phyloP scores from a whole-genome alignment of 2,329 filamentous ascomycete genomes.

The Sarocladium kiliense region DNA sequence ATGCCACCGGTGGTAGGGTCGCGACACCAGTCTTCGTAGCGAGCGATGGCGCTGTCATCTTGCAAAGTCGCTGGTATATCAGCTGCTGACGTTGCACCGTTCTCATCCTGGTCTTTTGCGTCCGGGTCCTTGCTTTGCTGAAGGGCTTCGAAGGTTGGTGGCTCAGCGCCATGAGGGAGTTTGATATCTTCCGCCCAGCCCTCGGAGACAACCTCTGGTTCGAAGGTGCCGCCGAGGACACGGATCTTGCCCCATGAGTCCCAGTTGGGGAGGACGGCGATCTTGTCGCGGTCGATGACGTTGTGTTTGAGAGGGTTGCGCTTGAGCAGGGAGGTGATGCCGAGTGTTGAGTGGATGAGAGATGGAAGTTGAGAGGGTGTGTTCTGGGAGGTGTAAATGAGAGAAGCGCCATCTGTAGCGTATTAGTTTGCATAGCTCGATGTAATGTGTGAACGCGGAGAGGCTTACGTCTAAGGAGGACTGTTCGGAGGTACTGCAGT shows the following conservation, averaged over 20 bases:
- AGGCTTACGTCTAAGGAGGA: constrained; percentile 73
- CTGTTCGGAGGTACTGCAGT: constrained; percentile 84
- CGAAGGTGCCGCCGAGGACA: constrained; percentile 84
- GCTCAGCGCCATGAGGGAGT: constrained; percentile 32
- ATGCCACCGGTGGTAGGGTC: constrained; percentile 62
- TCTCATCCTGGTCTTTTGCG: constrained; percentile 17
- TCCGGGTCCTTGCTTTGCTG: constrained; percentile 19
- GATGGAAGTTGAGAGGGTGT: constrained; percentile 71
- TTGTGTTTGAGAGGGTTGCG: constrained; percentile 79
- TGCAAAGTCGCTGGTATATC: not conserved
- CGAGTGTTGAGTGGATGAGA: constrained; percentile 78
- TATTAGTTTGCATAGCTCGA: constrained; percentile 17
- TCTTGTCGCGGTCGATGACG: constrained; percentile 89
- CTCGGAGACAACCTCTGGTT: constrained; percentile 79
- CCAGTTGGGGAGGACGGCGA: constrained; percentile 94
- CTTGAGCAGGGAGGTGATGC: constrained; percentile 78
- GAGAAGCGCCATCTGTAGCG: constrained; percentile 66
- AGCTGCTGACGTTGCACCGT: constrained; percentile 8
- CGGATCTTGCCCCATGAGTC: constrained; percentile 98
- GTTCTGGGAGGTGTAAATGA: constrained; percentile 79
- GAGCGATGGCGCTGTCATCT: constrained; percentile 52
- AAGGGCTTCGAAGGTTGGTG: constrained; percentile 14
- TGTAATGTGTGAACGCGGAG: constrained; percentile 12
- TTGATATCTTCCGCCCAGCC: constrained; percentile 85
- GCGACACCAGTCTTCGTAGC: constrained; percentile 75